These are phyloP conservation scores for Chlorella ohadii DNA, from an alignment of 139 green algal genomes.

Conservation along the genomic window DNA sequence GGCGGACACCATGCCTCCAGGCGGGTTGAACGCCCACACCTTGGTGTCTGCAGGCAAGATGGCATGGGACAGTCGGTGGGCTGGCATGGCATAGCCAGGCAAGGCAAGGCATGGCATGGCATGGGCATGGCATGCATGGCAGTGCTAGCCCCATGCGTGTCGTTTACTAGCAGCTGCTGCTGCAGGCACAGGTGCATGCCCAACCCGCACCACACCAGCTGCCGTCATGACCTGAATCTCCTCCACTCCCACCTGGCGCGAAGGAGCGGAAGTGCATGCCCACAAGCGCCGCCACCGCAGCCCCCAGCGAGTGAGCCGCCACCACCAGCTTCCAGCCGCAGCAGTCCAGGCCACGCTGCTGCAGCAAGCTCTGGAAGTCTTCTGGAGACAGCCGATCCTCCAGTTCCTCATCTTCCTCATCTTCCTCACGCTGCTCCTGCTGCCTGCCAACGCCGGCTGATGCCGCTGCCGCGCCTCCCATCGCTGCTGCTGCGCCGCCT, in stretches of 20 bases:
- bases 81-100: too few relatives aligned
- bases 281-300: slow-evolving; percentile 21
- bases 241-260: neutral
- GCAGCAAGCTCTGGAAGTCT: neutral
- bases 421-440: neutral
- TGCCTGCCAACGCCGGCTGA: neutral
- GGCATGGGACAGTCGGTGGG: too few relatives aligned
- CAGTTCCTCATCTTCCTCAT: neutral
- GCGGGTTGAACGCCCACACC: slow-evolving; percentile 19
- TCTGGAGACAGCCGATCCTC: neutral
- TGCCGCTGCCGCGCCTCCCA: too few relatives aligned
- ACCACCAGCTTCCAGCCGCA: slow-evolving; percentile 30
- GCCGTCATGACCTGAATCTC: too few relatives aligned
- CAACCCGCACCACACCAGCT: too few relatives aligned
- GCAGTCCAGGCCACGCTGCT: slow-evolving; percentile 25
- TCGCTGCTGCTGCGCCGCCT: slow-evolving; percentile 2
- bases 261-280: slow-evolving; percentile 14
- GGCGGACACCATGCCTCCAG: slow-evolving; percentile 20
- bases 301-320: slow-evolving; percentile 19
- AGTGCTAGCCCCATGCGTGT: too few relatives aligned
- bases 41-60: neutral
- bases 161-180: too few relatives aligned
- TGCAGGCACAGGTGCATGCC: too few relatives aligned
- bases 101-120: too few relatives aligned
- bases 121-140: too few relatives aligned